Conservation (phyloP, 768 basidiomycete genomes). For the Plicaturopsis crispa region DNA sequence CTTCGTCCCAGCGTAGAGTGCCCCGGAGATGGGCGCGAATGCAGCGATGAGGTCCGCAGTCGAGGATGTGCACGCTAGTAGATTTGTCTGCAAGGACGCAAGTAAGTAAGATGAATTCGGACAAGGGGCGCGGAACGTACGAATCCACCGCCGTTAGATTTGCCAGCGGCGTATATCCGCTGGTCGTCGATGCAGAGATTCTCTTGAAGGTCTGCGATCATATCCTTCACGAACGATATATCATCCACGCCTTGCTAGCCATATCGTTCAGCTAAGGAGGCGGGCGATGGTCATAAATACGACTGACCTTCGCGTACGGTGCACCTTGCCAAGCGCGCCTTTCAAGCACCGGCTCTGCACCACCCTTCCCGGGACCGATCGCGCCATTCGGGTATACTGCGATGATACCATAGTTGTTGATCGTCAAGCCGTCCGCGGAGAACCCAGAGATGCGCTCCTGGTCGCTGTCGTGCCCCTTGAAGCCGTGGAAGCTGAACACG, state of each 20-base stretch:
- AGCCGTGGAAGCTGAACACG: conserved; percentile 9
- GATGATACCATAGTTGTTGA: conserved; percentile 4
- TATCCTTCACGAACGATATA: conserved; percentile 7
- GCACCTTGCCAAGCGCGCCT: conserved; percentile 12
- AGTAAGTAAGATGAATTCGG: neutral
- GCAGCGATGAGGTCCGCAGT: conserved; percentile 9
- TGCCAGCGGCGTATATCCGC: conserved; percentile 13
- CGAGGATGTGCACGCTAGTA: conserved; percentile 11
- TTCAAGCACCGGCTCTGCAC: conserved; percentile 5
- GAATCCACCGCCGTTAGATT: conserved; percentile 6
- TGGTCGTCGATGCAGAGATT: conserved; percentile 12
- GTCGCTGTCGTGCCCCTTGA: conserved; percentile 7
- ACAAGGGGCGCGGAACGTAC: neutral
- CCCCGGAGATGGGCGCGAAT: conserved; percentile 13
- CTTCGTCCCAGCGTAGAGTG: conserved; percentile 10
- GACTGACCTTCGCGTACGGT: conserved; percentile 8
- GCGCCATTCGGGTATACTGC: conserved; percentile 10
- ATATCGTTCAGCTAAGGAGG: neutral
- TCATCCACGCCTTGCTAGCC: neutral
- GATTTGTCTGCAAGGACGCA: conserved; percentile 11
- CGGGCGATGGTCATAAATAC: neutral
- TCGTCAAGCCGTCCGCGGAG: conserved; percentile 7
- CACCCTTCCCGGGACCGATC: conserved; percentile 10
- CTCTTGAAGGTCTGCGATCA: conserved; percentile 5
- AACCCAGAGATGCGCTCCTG: conserved; percentile 10